phyloP scores from a whole-genome alignment of 106 monocot species.

The Alisma plantagoaquatica region DNA sequence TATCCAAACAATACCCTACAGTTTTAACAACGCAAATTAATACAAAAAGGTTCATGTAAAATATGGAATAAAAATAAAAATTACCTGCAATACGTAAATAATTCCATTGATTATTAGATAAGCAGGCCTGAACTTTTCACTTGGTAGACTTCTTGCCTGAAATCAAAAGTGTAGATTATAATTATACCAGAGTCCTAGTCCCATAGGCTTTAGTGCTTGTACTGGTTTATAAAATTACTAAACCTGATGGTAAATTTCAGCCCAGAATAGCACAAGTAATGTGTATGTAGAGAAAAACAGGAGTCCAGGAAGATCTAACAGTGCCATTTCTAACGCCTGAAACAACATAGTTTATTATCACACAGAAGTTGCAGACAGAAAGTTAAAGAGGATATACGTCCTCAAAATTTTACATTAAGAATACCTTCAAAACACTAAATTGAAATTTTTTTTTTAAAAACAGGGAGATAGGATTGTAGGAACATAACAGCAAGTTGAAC shows the following conservation, averaged over 20 bases:
- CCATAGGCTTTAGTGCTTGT: neutral
- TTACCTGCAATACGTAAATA: slow-evolving; percentile 72
- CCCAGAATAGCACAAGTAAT: slow-evolving; percentile 85
- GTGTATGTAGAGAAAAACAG: slow-evolving; percentile 91
- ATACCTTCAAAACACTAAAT: too few species aligned
- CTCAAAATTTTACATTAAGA: too few species aligned
- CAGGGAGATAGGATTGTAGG: too few species aligned
- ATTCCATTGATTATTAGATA: slow-evolving; percentile 50
- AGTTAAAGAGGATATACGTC: too few species aligned
- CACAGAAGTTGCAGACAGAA: too few species aligned
- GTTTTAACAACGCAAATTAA: neutral
- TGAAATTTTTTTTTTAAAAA: too few species aligned
- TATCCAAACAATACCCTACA: slow-evolving; percentile 53
- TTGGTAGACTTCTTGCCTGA: slow-evolving; percentile 63
- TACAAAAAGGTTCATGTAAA: neutral
- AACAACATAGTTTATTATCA: too few species aligned
- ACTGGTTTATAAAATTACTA: neutral
- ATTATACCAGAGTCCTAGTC: neutral
- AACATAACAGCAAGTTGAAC: too few species aligned
- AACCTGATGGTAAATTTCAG: slow-evolving; percentile 96
- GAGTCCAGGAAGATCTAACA: slow-evolving; percentile 79
- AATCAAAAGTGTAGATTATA: slow-evolving; percentile 1
- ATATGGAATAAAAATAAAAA: neutral
- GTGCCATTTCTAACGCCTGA: slow-evolving; percentile 63
- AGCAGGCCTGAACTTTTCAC: slow-evolving; percentile 53